Evolutionary conservation across 306 rosid species (phyloP), one percentile per base, ranked within the genome.

Genomic region (Ceratonia siliqua): DNA sequence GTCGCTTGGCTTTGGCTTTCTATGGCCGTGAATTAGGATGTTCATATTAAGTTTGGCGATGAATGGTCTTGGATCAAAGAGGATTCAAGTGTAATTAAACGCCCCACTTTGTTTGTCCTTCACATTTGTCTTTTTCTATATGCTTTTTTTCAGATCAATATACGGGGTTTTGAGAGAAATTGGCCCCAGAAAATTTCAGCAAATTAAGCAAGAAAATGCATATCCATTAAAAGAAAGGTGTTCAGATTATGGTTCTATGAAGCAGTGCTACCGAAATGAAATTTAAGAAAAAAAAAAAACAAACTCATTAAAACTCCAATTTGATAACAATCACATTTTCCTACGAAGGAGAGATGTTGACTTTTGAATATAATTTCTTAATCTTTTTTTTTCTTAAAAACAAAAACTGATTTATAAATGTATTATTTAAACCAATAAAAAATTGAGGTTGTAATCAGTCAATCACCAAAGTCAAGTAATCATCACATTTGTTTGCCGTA

Each of bases 11-110:
- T 65, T 73, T 67, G 80, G 70, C 20, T 70, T 39, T 65, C 63
- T 78, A 35, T 83, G 82, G 63, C 36, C 70, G 70, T 57, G 79
- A 10, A 75, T 70, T 63, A 38, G 24, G 68, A 66, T 56, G 49
- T 63, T 21, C 53, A 33, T 17, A n/a, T 32, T 20, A 35, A 74
- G 62, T 35, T 82, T 56, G 87, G 79, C 76, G 70, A n/a, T 62
- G 45, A 38, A 39, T 33, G 74, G 78, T 72, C 63, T 55, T 56
- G 67, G 63, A 62, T 75, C 36, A 43, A 53, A 73, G 56, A 32
- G 22, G 46, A 18, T 77, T 73, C 38, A 67, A 62, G 74, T 64
- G 55, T 50, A 48, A 55, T n/a, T n/a, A n/a, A n/a, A 5, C 20
- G 28, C 33, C 53, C 41, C 48, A 24, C 50, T 28, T 6, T 11